These are phyloP conservation scores for Discostella stelligera DNA, from an alignment of 352 stramenopile species.

Conservation along the genomic window DNA sequence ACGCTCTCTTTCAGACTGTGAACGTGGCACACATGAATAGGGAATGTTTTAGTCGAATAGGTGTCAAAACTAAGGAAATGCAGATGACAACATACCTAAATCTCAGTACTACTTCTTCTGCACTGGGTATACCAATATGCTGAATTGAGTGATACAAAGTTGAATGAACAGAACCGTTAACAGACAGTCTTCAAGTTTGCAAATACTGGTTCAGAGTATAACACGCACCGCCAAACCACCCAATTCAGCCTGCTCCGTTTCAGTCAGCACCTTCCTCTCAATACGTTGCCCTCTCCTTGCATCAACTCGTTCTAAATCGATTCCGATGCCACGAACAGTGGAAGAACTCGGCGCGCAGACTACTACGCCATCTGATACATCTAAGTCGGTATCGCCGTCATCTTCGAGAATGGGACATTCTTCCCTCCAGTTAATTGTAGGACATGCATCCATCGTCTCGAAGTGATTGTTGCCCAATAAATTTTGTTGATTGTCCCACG, in stretches of 20 bases:
- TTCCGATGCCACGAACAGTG: slow-evolving; percentile 53
- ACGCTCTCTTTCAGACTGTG: slow-evolving; percentile 79
- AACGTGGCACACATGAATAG: too few species aligned
- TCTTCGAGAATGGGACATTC: slow-evolving; percentile 59
- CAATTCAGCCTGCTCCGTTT: slow-evolving; percentile 54
- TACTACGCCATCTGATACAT: not conserved
- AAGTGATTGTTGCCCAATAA: slow-evolving; percentile 1
- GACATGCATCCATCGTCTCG: slow-evolving; percentile 14
- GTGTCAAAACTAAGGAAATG: not conserved
- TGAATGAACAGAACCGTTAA: slow-evolving; percentile 1
- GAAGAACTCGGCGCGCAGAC: not conserved
- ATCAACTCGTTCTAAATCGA: slow-evolving; percentile 73
- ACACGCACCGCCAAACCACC: slow-evolving; percentile 54
- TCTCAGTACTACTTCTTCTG: slow-evolving; percentile 76
- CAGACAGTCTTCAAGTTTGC: not conserved
- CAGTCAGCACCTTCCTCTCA: slow-evolving; percentile 65
- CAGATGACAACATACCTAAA: slow-evolving; percentile 62
- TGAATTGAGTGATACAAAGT: slow-evolving; percentile 24
- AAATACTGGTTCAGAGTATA: not conserved
- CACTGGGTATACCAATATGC: slow-evolving; percentile 53
- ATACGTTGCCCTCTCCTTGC: slow-evolving; percentile 51
- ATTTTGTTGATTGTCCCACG: slow-evolving; percentile 15
- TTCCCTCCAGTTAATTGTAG: slow-evolving; percentile 38
- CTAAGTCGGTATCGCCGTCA: slow-evolving; percentile 17
- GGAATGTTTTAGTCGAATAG: not conserved